Evolutionary conservation across 192 early-diverging fungal species (phyloP), one percentile per base, ranked within the genome.

Genomic region (Allomyces macrogynus): DNA sequence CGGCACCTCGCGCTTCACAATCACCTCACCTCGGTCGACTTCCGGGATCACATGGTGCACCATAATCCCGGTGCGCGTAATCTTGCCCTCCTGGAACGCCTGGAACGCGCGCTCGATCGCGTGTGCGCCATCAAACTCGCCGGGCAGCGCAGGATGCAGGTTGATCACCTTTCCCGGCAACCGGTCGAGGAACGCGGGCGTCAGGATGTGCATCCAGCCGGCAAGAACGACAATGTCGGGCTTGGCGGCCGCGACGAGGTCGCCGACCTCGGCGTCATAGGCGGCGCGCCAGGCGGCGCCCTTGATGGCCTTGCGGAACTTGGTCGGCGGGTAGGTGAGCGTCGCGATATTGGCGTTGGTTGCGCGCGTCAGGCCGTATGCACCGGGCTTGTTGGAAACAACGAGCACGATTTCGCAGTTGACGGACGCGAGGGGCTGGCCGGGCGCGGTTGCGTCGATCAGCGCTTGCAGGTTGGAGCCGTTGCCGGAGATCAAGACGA

Each of bases 131-230:
- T 97, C 92, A 72, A 99, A 91, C 72, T 89, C 81, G 54, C 92
- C 92, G 10, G 96, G 96, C 25, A 99, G 75, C 2, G 96, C 93
- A 23, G 95, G 96, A 65, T 99, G 96, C 65, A 99, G 76, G 76
- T 99, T 99, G 72, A 99, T 90, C 64, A 99, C 77, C 57, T 78
- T 79, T 3, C 74, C 68, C 20, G 80, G 75, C 70, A 97, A 92
- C 66, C 72, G 61, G 40, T 81, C 73, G 61, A 99, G 70, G 67
- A 97, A 99, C 24, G 80, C 77, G 7, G 89, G 77, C 14, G 89
- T 90, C 40, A 99, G 80, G 67, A 99, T 99, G 72, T 95, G 96
- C 96, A 99, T 99, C 80, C 84, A 99, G 43, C 96, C 96, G 9
- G 94, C 96, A 25, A 99, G 80, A 16, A 99, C 87, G 7, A 96